A percentile compares a stretch with the other conserved stretches of the same genome.
These are phyloP conservation scores for Sanguinoderma infundibulare DNA, from an alignment of 1,284 basidiomycete species.

Conservation along the genomic window DNA sequence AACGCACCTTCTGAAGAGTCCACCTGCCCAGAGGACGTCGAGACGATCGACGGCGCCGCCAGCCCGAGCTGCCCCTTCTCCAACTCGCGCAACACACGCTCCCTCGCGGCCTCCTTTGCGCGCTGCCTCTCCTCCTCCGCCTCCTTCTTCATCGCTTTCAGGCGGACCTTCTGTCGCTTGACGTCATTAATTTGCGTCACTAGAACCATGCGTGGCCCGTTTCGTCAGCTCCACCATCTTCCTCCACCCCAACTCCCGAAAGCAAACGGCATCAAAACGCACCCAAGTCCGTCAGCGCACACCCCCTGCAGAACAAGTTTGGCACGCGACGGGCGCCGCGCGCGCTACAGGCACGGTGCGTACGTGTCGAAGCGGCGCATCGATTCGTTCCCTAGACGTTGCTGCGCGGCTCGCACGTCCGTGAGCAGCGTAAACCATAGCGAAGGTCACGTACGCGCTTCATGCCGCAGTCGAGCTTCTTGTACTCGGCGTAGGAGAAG, in stretches of 20 bases:
- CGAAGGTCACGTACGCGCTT: slow-evolving; percentile 56
- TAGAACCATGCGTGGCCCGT: slow-evolving; percentile 31
- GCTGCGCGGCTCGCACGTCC: slow-evolving; percentile 44
- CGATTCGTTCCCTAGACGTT: slow-evolving; percentile 88
- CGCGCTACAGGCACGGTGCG: slow-evolving; percentile 81
- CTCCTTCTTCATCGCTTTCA: slow-evolving; percentile 76
- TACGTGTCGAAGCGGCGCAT: slow-evolving; percentile 91
- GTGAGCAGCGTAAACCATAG: slow-evolving; percentile 3
- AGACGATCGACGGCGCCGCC: slow-evolving; percentile 40
- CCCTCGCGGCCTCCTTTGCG: slow-evolving; percentile 75
- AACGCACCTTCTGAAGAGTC: slow-evolving; percentile 42
- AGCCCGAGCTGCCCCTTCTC: slow-evolving; percentile 81
- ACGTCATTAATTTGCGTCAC: slow-evolving; percentile 91
- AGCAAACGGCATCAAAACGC: slow-evolving; percentile 33
- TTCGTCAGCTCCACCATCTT: background rate
- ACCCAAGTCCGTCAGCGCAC: slow-evolving; percentile 79
- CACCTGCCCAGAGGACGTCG: slow-evolving; percentile 43
- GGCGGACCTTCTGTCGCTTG: slow-evolving; percentile 78
- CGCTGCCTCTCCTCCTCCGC: slow-evolving; percentile 73
- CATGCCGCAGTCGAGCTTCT: slow-evolving; percentile 82
- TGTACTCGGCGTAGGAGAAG: slow-evolving; percentile 87
- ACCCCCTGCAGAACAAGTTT: slow-evolving; percentile 88
- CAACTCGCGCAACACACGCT: slow-evolving; percentile 86
- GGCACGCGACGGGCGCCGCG: slow-evolving; percentile 80
- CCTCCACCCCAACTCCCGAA: too few species aligned